Percentiles rank a stretch among this genome's conserved stretches.
phyloP scores from a whole-genome alignment of 140 eudicot genomes.

The Oenanthe javanica region DNA sequence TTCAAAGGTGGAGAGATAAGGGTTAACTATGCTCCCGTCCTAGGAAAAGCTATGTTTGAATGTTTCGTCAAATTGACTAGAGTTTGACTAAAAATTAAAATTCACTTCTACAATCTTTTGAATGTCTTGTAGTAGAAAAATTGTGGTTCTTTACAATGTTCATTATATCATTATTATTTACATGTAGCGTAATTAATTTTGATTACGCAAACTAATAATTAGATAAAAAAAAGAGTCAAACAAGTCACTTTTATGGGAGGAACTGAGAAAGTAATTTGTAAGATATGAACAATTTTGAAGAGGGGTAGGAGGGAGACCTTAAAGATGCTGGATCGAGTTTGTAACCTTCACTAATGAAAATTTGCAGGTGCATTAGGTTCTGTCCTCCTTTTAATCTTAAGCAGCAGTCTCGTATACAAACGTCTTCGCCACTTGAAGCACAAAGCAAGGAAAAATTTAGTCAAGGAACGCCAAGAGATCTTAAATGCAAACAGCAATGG shows the following conservation, averaged over 20 bases:
- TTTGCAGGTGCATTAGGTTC: slow-evolving; percentile 29
- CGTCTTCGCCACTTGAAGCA: slow-evolving; percentile 13
- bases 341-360: background rate
- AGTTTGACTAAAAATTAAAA: background rate
- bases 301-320: background rate
- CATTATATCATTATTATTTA: background rate
- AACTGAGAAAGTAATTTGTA: background rate
- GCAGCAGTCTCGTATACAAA: slow-evolving; percentile 21
- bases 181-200: background rate
- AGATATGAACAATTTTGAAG: background rate
- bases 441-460: slow-evolving; percentile 14
- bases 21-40: background rate
- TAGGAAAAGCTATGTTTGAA: background rate
- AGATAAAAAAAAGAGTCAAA: background rate
- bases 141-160: background rate
- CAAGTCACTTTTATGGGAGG: background rate
- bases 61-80: background rate
- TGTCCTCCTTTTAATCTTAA: slow-evolving; percentile 15
- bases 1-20: background rate
- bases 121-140: background rate
- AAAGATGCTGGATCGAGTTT: background rate
- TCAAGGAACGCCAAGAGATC: slow-evolving; percentile 38
- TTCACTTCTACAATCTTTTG: background rate
- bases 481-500: slow-evolving; percentile 30
- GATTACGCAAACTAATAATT: background rate